Conservation (phyloP, 2,329 filamentous ascomycete genomes). For the Fusarium nodosum region DNA sequence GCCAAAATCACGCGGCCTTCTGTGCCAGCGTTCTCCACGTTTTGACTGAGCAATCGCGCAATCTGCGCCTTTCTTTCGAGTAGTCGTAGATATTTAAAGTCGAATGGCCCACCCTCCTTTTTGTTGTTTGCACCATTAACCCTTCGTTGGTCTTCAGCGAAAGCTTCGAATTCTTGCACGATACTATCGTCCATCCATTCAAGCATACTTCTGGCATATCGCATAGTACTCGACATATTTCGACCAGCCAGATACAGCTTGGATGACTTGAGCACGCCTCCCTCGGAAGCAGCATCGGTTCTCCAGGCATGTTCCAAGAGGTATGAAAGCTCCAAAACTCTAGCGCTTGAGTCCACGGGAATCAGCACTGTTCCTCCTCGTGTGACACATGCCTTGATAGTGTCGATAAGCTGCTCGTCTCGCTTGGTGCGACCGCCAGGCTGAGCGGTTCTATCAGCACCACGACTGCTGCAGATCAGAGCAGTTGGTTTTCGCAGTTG, state of each 20-base stretch:
- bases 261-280: slow-evolving; percentile 65
- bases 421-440: slow-evolving; percentile 81
- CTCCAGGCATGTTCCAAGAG: slow-evolving; percentile 94
- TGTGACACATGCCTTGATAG: slow-evolving; percentile 82
- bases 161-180: slow-evolving; percentile 88
- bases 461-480: slow-evolving; percentile 89
- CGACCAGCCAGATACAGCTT: slow-evolving; percentile 87
- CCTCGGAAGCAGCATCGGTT: slow-evolving; percentile 67
- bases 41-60: slow-evolving; percentile 72
- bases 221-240: slow-evolving; percentile 88
- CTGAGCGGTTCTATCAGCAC: slow-evolving; percentile 78
- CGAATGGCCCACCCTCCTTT: slow-evolving; percentile 80
- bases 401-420: slow-evolving; percentile 86
- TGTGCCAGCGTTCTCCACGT: slow-evolving; percentile 58
- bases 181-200: slow-evolving; percentile 99
- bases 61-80: slow-evolving; percentile 87
- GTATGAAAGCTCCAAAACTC: slow-evolving; percentile 92
- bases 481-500: slow-evolving; percentile 93
- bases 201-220: slow-evolving; percentile 93
- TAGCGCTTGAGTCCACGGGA: slow-evolving; percentile 94
- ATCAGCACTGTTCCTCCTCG: slow-evolving; percentile 93
- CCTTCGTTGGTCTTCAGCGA: slow-evolving; percentile 66
- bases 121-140: slow-evolving; percentile 63
- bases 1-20: slow-evolving; percentile 84
- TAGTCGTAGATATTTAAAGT: slow-evolving; percentile 87